Conservation (phyloP, 495 filamentous ascomycete genomes). For the Aspergillus indologenus region DNA sequence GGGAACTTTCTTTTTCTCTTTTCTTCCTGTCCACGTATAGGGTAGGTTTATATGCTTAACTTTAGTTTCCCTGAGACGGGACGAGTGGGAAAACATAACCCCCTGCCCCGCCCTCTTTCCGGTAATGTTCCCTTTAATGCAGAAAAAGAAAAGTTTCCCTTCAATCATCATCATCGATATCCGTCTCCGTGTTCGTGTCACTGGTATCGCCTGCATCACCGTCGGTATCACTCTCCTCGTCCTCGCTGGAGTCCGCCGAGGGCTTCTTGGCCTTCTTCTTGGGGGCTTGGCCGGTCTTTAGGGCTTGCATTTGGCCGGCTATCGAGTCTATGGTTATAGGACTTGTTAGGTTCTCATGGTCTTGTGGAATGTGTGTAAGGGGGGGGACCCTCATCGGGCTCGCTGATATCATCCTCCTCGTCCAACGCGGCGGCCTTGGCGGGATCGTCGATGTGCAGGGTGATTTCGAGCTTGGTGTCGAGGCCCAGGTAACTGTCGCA, state of each 20-base stretch:
- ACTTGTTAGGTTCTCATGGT: constrained; percentile 24
- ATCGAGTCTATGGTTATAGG: constrained; percentile 67
- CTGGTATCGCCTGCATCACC: constrained; percentile 75
- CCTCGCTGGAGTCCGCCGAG: constrained; percentile 61
- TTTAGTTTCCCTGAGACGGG: too few relatives aligned
- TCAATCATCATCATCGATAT: constrained; percentile 50
- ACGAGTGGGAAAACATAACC: too few relatives aligned
- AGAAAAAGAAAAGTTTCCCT: too few relatives aligned
- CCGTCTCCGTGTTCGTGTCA: constrained; percentile 78
- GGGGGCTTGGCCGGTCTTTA: constrained; percentile 66
- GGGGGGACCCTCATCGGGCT: constrained; percentile 86
- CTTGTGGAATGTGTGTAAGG: neutral
- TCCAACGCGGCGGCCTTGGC: constrained; percentile 76
- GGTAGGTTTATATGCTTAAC: too few relatives aligned
- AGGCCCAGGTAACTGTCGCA: constrained; percentile 94
- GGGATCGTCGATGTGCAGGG: constrained; percentile 83
- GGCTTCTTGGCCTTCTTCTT: constrained; percentile 57
- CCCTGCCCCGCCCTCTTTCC: too few relatives aligned
- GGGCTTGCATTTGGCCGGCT: constrained; percentile 89
- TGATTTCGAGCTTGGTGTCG: constrained; percentile 84
- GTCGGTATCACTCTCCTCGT: constrained; percentile 89
- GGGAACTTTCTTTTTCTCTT: too few relatives aligned
- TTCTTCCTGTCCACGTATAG: too few relatives aligned
- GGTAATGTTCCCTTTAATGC: too few relatives aligned
- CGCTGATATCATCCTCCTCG: constrained; percentile 86